phyloP scores from a whole-genome alignment of 495 filamentous ascomycete genomes.

The Aspergillus olivimuriae region DNA sequence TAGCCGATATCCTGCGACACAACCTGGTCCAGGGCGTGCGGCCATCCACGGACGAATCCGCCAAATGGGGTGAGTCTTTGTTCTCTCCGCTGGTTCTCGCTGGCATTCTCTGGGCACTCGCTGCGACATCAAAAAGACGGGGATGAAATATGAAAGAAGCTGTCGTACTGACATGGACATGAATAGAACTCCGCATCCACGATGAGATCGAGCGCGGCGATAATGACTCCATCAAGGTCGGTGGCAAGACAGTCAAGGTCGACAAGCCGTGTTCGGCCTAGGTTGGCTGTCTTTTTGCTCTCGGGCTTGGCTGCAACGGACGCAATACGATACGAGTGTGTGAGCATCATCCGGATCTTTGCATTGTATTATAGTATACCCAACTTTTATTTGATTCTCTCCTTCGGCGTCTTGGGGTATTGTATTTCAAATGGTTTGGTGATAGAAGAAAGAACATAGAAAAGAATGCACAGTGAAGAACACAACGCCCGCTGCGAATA shows the following conservation, averaged over 20 bases:
- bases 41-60: conserved; percentile 42
- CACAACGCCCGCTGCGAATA: conserved; percentile 39
- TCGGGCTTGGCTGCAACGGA: no score
- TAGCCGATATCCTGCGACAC: conserved; percentile 69
- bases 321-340: no score
- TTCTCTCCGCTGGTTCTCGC: neutral
- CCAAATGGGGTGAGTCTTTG: conserved; percentile 52
- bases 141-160: no score
- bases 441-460: conserved; percentile 13
- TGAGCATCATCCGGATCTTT: conserved; percentile 8
- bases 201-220: conserved; percentile 85
- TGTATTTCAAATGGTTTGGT: conserved; percentile 27
- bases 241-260: conserved; percentile 37
- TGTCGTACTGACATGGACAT: no score
- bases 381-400: conserved; percentile 32
- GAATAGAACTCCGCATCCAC: conserved; percentile 75
- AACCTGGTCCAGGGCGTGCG: conserved; percentile 84
- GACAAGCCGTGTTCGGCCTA: conserved; percentile 40
- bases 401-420: conserved; percentile 29
- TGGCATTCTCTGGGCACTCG: no score
- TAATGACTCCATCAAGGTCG: conserved; percentile 76
- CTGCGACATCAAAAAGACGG: no score
- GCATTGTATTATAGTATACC: conserved; percentile 44
- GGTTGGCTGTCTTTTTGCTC: no score
- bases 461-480: conserved; percentile 31